A percentile compares a stretch with the other conserved stretches of the same genome.
phyloP scores from a whole-genome alignment of 1,139 yeast species.

The Kodamaea ohmeri region DNA sequence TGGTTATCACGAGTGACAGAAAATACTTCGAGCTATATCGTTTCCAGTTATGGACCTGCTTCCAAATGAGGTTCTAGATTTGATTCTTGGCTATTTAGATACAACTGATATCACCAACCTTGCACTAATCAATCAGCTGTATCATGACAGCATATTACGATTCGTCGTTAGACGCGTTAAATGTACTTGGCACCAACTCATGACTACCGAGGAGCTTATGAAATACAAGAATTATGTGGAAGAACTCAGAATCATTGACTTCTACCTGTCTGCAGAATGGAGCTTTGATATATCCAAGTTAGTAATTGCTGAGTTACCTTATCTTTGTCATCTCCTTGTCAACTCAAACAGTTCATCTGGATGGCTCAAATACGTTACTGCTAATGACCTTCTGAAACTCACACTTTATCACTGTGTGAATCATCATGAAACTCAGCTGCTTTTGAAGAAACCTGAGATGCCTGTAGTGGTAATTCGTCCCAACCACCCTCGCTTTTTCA shows the following conservation, averaged over 20 bases:
- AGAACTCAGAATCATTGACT: constrained; percentile 31
- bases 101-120: constrained; percentile 26
- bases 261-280: constrained; percentile 44
- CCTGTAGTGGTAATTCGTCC: constrained; percentile 10
- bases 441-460: constrained; percentile 9
- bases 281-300: constrained; percentile 30
- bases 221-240: background rate
- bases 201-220: constrained; percentile 12
- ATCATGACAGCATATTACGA: constrained; percentile 21
- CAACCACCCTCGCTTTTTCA: constrained; percentile 27
- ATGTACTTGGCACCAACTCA: constrained; percentile 31
- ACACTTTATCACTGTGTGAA: constrained; percentile 27
- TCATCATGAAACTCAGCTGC: constrained; percentile 22
- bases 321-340: constrained; percentile 24
- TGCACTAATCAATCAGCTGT: constrained; percentile 20
- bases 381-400: constrained; percentile 20
- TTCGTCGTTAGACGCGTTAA: constrained; percentile 27
- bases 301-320: constrained; percentile 21
- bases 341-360: constrained; percentile 39
- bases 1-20: too few relatives aligned
- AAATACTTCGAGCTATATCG: constrained; percentile 1
- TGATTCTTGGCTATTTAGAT: constrained; percentile 21
- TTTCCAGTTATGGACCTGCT: constrained; percentile 17
- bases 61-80: constrained; percentile 29
- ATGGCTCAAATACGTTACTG: constrained; percentile 40